Evolutionary conservation across 2,329 filamentous ascomycete species (phyloP), one percentile per base, ranked within the genome.

Genomic region (Fusarium bactridioides): DNA sequence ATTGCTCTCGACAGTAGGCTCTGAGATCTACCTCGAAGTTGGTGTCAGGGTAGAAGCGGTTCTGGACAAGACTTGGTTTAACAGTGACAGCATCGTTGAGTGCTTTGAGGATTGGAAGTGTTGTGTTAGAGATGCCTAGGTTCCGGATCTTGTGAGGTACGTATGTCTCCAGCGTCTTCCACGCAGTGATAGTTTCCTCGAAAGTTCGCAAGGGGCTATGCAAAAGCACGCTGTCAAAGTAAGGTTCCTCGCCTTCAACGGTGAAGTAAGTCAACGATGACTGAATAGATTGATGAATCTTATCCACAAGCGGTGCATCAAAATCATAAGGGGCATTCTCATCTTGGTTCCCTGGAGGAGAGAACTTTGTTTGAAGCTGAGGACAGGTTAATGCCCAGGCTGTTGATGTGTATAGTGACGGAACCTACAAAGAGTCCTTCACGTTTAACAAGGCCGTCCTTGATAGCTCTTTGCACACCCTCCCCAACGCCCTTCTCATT

Each of bases 281-380:
- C 47, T 85, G 83, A 43, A 96, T 84, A 0, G 92, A 94, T 43
- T 88, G 83, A 72, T 87, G 86, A 23, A 95, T 87, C 80, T 95
- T 91, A 23, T 91, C 85, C 19, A 84, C 84, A 31, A 94, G 80
- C 4, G 90, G 84, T 16, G 86, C 84, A 4, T 83, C 78, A 3
- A 87, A 80, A 75, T 91, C 84, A 79, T 94, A 94, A 1, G 92
- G 92, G 54, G 89, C 85, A 44, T 81, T 80, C 4, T 83, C 83
- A 76, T 91, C 88, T 79, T 95, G 92, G 29, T 89, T 90, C 21
- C 81, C 80, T 9, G 89, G 80, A 0, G 91, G 86, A 3, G 92
- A 94, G 83, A 92, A 96, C 80, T 95, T 96, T n/a, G 93, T 95
- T 86, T 97, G 93, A 48, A 95, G 85, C 89, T 92, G 63, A 29